Evolutionary conservation across 2,329 filamentous ascomycete genomes (phyloP), one percentile per base, ranked within the genome.

Genomic region (Ceratocystis diversiconidia): DNA sequence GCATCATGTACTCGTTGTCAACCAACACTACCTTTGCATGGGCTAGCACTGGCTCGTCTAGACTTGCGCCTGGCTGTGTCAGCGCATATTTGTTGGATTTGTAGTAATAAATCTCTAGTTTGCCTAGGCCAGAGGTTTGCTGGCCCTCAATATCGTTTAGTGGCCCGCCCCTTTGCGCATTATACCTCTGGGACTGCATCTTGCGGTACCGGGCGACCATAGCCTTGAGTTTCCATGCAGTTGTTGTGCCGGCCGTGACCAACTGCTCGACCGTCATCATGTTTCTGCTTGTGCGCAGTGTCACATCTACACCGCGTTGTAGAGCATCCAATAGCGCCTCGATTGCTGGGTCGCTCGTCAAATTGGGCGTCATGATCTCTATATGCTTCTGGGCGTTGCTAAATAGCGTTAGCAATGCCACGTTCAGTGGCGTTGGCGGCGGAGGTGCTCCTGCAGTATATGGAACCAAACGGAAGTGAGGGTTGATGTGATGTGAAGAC

Each of bases 231-330:
- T 86, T 88, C 68, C 82, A 77, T 0, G 82, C 78, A 0, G 89
- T 92, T 0, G 86, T 89, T 0, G 86, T 91, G 0, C 87, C 87
- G 0, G 88, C 85, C 0, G 89, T 94, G 28, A 90, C 77, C n/a
- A 94, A 76, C 73, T 95, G 90, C 75, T 95, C 90, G 36, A 89
- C 75, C 17, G 88, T 72, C 88, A 91, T 92, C 79, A 92, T 85
- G 15, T 78, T 77, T 67, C 80, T 80, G 69, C 84, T 86, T 0
- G 88, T 90, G 5, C 88, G 77, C 55, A 92, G 80, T 6, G 78
- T 78, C 1, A 95, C 83, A 64, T 87, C 74, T 10, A 94, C 81
- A 1, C 89, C 88, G 0, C 88, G 80, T 2, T 75, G 70, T 0
- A 92, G 75, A 0, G 87, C 86, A 0, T 75, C 75, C 0, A 87